phyloP scores from a whole-genome alignment of 805 yeast species.

The Hyphopichia homilentoma region DNA sequence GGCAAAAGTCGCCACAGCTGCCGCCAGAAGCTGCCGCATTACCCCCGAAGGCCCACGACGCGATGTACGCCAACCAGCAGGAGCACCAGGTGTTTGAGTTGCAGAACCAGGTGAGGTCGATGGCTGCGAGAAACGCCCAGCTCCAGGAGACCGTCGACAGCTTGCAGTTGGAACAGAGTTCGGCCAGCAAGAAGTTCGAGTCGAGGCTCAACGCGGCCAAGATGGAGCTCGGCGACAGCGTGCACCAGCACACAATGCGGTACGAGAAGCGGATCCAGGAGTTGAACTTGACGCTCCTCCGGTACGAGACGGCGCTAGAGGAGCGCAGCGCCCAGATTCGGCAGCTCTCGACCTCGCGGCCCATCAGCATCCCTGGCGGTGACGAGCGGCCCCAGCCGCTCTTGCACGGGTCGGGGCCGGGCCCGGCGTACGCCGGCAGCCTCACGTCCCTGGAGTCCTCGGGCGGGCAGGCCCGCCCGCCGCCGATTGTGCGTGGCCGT shows the following conservation, averaged over 20 bases:
- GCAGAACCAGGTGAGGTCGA: too few relatives aligned
- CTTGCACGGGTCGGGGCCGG: background rate
- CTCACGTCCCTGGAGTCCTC: too few relatives aligned
- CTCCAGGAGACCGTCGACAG: too few relatives aligned
- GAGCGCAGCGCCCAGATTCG: slow-evolving; percentile 33
- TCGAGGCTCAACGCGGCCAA: slow-evolving; percentile 18
- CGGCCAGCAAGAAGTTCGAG: slow-evolving; percentile 16
- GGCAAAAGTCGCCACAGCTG: too few relatives aligned
- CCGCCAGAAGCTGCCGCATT: too few relatives aligned
- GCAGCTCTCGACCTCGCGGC: slow-evolving; percentile 33
- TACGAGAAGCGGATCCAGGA: slow-evolving; percentile 36
- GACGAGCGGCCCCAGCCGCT: slow-evolving; percentile 1
- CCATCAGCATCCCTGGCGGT: slow-evolving; percentile 37
- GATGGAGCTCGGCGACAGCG: slow-evolving; percentile 23
- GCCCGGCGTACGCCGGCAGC: slow-evolving; percentile 1
- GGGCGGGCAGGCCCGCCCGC: slow-evolving; percentile 10
- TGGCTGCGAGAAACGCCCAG: too few relatives aligned
- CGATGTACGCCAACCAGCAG: too few relatives aligned
- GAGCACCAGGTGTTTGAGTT: too few relatives aligned
- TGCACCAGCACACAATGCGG: slow-evolving; percentile 18
- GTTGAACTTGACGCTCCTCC: slow-evolving; percentile 21
- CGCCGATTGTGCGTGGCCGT: slow-evolving; percentile 39
- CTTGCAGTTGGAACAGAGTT: too few relatives aligned
- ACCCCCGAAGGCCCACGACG: too few relatives aligned
- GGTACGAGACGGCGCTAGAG: slow-evolving; percentile 33